A percentile compares a stretch with the other conserved stretches of the same genome.
phyloP scores from a whole-genome alignment of 768 basidiomycete genomes.

The Naganishia vaughanmartiniae region DNA sequence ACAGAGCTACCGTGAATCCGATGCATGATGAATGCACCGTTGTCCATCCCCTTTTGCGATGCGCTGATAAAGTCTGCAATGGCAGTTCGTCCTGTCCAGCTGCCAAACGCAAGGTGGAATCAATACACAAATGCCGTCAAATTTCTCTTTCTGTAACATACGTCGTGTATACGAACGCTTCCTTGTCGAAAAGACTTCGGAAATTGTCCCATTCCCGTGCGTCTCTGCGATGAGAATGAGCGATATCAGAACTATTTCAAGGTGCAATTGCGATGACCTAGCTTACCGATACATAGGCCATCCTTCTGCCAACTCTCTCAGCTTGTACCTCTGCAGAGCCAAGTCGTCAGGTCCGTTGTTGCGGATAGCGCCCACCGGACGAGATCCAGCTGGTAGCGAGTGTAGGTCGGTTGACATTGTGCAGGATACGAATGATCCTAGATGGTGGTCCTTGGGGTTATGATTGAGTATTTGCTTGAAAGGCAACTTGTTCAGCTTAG shows the following conservation, averaged over 20 bases:
- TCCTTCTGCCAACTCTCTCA: slow-evolving; percentile 27
- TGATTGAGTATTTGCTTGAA: background rate
- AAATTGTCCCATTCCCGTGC: slow-evolving; percentile 26
- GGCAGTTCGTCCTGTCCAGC: slow-evolving; percentile 19
- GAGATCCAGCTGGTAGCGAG: slow-evolving; percentile 23
- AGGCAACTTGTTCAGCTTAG: no score
- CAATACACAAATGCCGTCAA: no score
- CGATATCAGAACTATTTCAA: background rate
- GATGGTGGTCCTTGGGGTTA: background rate
- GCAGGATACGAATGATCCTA: background rate
- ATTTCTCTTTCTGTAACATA: background rate
- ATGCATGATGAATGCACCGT: slow-evolving; percentile 32
- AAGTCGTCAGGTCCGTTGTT: slow-evolving; percentile 28
- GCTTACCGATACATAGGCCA: slow-evolving; percentile 27
- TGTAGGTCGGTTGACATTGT: slow-evolving; percentile 18
- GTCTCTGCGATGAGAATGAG: background rate
- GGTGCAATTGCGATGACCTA: background rate
- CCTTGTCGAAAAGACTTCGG: slow-evolving; percentile 22
- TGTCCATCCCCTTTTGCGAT: slow-evolving; percentile 24
- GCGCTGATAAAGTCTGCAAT: slow-evolving; percentile 17
- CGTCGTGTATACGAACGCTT: slow-evolving; percentile 29
- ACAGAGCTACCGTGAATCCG: slow-evolving; percentile 42
- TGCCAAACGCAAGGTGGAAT: background rate
- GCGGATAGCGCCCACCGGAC: slow-evolving; percentile 22
- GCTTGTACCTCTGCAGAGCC: slow-evolving; percentile 15